A percentile compares a stretch with the other conserved stretches of the same genome.
These are phyloP conservation scores for Russula sp. DNA, from an alignment of 768 basidiomycete species.

Conservation along the genomic window DNA sequence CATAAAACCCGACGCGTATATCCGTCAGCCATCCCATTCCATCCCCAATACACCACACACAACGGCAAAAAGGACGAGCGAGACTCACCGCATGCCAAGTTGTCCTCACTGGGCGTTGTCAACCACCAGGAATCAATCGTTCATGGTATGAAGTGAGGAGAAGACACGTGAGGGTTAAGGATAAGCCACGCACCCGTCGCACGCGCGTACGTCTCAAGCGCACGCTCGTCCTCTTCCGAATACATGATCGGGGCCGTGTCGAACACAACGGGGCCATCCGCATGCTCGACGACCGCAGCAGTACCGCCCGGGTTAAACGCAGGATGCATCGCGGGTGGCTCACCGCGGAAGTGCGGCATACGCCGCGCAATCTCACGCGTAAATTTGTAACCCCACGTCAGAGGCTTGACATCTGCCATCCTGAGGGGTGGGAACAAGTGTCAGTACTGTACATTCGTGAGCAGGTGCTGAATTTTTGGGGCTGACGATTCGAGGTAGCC, in stretches of 20 bases:
- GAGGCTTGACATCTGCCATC: constrained; percentile 34
- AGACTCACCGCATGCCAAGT: constrained; percentile 18
- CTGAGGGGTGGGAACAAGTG: constrained; percentile 12
- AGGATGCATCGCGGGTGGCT: constrained; percentile 29
- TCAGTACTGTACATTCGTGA: background rate
- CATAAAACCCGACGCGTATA: too few relatives aligned
- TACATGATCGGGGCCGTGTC: constrained; percentile 31
- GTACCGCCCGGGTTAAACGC: constrained; percentile 29
- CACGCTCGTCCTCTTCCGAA: constrained; percentile 33
- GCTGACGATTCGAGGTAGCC: constrained; percentile 26
- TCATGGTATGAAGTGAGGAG: background rate
- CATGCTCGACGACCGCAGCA: constrained; percentile 24
- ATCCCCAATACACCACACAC: too few relatives aligned
- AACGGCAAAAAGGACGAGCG: background rate
- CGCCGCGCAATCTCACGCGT: constrained; percentile 49
- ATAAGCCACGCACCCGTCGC: constrained; percentile 6
- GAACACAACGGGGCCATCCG: constrained; percentile 26
- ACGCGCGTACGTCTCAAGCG: constrained; percentile 30
- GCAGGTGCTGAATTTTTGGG: too few relatives aligned
- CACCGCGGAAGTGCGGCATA: constrained; percentile 40
- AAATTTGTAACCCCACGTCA: constrained; percentile 52
- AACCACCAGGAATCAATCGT: background rate
- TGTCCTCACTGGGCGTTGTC: background rate
- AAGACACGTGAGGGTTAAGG: background rate
- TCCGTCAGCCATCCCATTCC: background rate